Evolutionary conservation across 257 asterid genomes (phyloP).

Genomic region (Rehmannia glutinosa): DNA sequence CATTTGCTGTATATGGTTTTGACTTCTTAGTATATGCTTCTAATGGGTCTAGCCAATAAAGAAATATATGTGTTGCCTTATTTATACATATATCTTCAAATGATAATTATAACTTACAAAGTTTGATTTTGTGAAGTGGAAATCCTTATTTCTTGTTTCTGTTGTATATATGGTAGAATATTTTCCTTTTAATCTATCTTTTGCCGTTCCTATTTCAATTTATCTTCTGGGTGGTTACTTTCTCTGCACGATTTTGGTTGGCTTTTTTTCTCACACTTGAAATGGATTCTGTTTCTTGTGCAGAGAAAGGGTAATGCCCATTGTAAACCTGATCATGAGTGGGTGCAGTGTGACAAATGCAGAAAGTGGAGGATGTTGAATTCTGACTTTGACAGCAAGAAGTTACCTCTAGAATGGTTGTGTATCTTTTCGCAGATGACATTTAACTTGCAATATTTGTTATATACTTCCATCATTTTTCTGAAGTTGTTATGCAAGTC

Average conservation of each 20-base stretch:
- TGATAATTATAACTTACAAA: background rate
- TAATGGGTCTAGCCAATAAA: background rate
- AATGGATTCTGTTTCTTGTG: conserved; percentile 18
- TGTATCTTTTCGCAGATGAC: background rate
- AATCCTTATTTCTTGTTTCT: background rate
- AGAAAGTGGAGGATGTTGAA: conserved; percentile 77
- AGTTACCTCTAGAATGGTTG: conserved; percentile 69
- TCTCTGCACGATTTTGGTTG: background rate
- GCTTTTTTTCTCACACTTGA: conserved; percentile 11
- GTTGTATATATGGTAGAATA: background rate
- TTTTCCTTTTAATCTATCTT: conserved; percentile 2
- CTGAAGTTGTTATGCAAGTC: background rate
- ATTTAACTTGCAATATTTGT: background rate
- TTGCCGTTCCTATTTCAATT: background rate
- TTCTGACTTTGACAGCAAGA: conserved; percentile 45
- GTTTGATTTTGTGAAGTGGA: background rate
- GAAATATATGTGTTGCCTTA: background rate
- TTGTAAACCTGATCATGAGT: conserved; percentile 65
- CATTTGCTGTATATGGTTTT: background rate
- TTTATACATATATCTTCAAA: background rate
- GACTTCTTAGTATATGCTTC: background rate
- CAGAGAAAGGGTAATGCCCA: conserved; percentile 44
- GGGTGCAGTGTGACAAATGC: conserved; percentile 90
- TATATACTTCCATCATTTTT: background rate
- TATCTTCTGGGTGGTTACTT: background rate